Conservation (phyloP, 129 eudicot genomes). For the Flaveria trinervia region DNA sequence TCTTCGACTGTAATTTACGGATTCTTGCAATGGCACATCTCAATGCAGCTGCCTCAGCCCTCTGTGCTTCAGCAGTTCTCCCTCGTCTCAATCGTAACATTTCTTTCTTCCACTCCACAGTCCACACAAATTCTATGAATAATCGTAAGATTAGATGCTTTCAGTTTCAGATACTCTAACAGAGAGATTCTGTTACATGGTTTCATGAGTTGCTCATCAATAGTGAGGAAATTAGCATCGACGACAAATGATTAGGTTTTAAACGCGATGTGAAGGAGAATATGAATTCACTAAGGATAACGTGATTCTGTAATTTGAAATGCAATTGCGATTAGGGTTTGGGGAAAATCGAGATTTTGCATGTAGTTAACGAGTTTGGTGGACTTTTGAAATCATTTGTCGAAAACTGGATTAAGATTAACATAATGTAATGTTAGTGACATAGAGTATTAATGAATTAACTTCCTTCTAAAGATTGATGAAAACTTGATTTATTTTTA, state of each 20-base stretch:
- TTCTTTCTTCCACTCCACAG: neutral
- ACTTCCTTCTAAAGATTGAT: neutral
- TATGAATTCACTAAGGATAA: neutral
- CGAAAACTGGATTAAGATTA: neutral
- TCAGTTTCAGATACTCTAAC: neutral
- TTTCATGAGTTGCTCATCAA: neutral
- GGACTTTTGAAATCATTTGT: neutral
- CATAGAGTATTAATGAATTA: neutral
- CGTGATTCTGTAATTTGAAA: neutral
- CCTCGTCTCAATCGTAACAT: slow-evolving; percentile 40
- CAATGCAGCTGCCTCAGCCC: slow-evolving; percentile 36
- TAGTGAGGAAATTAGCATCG: neutral
- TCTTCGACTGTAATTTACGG: neutral
- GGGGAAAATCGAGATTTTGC: neutral
- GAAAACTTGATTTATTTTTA: neutral
- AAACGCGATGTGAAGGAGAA: neutral
- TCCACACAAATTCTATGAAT: neutral
- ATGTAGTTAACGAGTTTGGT: neutral
- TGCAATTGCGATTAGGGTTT: neutral
- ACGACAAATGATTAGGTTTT: neutral
- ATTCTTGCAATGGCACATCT: slow-evolving; percentile 25
- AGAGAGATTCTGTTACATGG: neutral
- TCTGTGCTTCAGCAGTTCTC: slow-evolving; percentile 41
- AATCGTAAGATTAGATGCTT: neutral
- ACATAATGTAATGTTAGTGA: neutral